phyloP scores from a whole-genome alignment of 2,329 filamentous ascomycete genomes.

The Monosporascus sp. region DNA sequence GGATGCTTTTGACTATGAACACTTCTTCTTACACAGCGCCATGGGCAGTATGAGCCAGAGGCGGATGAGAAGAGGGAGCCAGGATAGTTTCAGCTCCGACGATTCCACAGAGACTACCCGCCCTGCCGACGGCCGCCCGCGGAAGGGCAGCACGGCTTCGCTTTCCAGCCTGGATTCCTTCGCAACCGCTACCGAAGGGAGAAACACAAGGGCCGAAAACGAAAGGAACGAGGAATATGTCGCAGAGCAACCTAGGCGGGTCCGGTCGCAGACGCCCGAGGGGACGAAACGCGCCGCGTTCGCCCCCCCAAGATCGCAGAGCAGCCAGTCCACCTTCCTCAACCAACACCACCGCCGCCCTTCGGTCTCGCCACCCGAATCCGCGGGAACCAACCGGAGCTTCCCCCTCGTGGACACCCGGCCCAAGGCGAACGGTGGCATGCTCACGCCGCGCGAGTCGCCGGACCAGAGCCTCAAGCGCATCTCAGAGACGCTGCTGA shows the following conservation, averaged over 20 bases:
- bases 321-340: slow-evolving; percentile 32
- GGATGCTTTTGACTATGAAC: slow-evolving; percentile 94
- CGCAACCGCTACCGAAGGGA: slow-evolving; percentile 50
- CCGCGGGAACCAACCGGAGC: slow-evolving; percentile 54
- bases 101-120: slow-evolving; percentile 58
- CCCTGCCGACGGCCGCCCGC: slow-evolving; percentile 18
- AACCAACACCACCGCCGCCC: slow-evolving; percentile 38
- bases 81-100: slow-evolving; percentile 52
- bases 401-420: slow-evolving; percentile 54
- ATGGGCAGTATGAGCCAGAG: slow-evolving; percentile 69
- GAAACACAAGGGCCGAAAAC: slow-evolving; percentile 19
- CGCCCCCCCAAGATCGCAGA: slow-evolving; percentile 36
- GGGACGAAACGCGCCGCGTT: slow-evolving; percentile 23
- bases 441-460: slow-evolving; percentile 43
- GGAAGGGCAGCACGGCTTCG: slow-evolving; percentile 45
- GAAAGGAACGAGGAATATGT: slow-evolving; percentile 14
- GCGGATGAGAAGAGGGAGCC: slow-evolving; percentile 41
- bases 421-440: slow-evolving; percentile 38
- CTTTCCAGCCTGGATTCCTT: slow-evolving; percentile 50
- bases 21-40: slow-evolving; percentile 91
- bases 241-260: slow-evolving; percentile 15
- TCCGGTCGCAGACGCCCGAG: slow-evolving; percentile 27
- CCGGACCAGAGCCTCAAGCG: slow-evolving; percentile 44
- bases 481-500: slow-evolving; percentile 44
- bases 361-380: slow-evolving; percentile 53